Evolutionary conservation across 108 stramenopile species (phyloP).

Genomic region (Skeletonema menzelii): DNA sequence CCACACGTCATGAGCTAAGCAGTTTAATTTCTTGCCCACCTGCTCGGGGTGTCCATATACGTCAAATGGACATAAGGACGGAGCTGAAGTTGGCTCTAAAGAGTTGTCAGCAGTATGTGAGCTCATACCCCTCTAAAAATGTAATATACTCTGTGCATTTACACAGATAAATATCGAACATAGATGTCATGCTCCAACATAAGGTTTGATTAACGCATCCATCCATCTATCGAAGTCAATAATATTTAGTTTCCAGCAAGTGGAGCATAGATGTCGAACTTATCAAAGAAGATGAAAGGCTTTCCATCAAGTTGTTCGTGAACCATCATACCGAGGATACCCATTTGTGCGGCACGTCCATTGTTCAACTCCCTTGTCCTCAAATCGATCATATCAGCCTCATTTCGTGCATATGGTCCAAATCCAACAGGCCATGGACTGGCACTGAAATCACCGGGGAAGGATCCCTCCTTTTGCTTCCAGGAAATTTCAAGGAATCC

Average conservation of each 20-base stretch:
- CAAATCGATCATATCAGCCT: conserved; percentile 52
- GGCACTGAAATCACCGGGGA: conserved; percentile 45
- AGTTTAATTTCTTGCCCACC: not conserved
- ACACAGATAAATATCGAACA: not conserved
- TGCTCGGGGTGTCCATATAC: not conserved
- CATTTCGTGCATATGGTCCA: conserved; percentile 36
- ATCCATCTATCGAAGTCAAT: not conserved
- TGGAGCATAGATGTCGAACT: conserved; percentile 43
- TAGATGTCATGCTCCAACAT: not conserved
- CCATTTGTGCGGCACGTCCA: conserved; percentile 92
- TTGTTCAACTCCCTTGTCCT: conserved; percentile 92
- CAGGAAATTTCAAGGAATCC: conserved; percentile 36
- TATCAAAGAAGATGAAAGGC: conserved; percentile 57
- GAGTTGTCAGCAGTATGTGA: not conserved
- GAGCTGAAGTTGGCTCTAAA: not conserved
- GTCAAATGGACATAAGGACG: not conserved
- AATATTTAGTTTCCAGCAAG: not conserved
- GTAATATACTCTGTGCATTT: not conserved
- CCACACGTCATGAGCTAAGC: conserved; percentile 1
- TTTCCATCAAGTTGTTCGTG: conserved; percentile 66
- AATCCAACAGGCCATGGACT: conserved; percentile 43
- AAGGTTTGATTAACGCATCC: not conserved
- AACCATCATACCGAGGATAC: conserved; percentile 88
- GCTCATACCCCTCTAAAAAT: conserved; percentile 2
- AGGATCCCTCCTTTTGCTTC: conserved; percentile 52